Base-by-base conservation (phyloP, 2,329 filamentous ascomycete species). In the Cladosporium sp. region DNA sequence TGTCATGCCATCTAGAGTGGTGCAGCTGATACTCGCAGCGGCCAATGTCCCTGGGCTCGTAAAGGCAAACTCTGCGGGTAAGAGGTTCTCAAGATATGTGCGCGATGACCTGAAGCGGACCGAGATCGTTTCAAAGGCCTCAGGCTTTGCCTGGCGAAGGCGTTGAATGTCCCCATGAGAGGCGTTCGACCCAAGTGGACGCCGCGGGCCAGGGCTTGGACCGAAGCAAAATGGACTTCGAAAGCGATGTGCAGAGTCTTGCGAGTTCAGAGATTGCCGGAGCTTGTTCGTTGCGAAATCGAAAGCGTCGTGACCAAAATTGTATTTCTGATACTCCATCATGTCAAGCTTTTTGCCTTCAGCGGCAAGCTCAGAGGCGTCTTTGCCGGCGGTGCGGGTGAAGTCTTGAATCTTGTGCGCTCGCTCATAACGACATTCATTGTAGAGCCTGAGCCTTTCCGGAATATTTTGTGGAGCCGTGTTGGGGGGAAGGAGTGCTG, bases 321-420 rank as follows among this genome's bases (percentile, higher is more conserved):
- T 69, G 70, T 2, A 70, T 19, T 43, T 48, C 12, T 50, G 43
- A 34, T 54, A 58, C 12, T 36, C 49, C 51, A 50, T 54, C 40
- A 60, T 52, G 36, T 70, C 64, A 2, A 69, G 51, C 34, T 53
- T 50, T 53, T 54, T 54, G 42, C 55, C 50, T 29, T 55, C 42
- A 19, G 50, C 44, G 2, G 37, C 37, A 22, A 48, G 45, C 29
- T 48, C 45, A 2, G 37, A 30, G 13, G 43, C 40, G 36, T 69
- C 66, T 2, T 68, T 65, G 0, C 80, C 81, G 0, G 73, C 72
- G 20, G 74, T 61, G 24, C 83, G 73, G 1, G 82, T 80, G 52
- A 73, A 77, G 11, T 80, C 71, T 58, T 86, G 83, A 5, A 86
- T 78, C 9, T 52, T 70, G 15, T 79, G 73, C 0, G 80, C 81